Percentiles rank a stretch among this genome's conserved stretches.
phyloP scores from a whole-genome alignment of 192 early-diverging fungal species.

The Paraglomus brasilianum region DNA sequence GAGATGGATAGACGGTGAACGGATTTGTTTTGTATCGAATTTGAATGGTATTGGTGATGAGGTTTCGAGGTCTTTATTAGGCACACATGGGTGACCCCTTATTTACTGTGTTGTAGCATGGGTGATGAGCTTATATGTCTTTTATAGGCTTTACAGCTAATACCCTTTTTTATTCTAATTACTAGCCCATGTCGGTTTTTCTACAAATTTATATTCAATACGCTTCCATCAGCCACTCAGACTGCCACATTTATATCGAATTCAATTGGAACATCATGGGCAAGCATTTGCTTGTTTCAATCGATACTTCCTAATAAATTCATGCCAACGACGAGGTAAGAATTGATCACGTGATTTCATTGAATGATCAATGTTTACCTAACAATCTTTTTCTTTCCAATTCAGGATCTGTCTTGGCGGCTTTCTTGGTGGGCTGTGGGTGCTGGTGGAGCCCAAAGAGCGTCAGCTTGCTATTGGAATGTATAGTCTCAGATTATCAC shows the following conservation, averaged over 20 bases:
- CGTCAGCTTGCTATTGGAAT: slow-evolving; percentile 34
- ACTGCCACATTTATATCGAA: slow-evolving; percentile 24
- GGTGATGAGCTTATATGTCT: too few relatives aligned
- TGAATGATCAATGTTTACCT: slow-evolving; percentile 9
- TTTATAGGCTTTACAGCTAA: background rate
- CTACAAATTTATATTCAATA: background rate
- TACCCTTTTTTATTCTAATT: background rate
- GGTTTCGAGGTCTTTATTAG: too few relatives aligned
- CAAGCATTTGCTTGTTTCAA: slow-evolving; percentile 23
- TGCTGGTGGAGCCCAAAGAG: slow-evolving; percentile 28
- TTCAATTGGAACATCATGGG: slow-evolving; percentile 27
- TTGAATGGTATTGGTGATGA: too few relatives aligned
- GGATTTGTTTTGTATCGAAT: too few relatives aligned
- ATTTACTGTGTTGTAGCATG: too few relatives aligned
- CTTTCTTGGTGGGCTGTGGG: slow-evolving; percentile 38
- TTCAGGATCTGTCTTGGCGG: slow-evolving; percentile 35
- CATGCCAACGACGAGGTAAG: slow-evolving; percentile 19
- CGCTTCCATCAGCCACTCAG: slow-evolving; percentile 4
- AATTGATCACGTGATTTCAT: slow-evolving; percentile 10
- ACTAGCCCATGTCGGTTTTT: too few relatives aligned
- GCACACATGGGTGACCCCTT: too few relatives aligned
- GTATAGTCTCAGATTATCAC: slow-evolving; percentile 34
- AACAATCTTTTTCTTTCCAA: background rate
- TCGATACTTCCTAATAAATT: slow-evolving; percentile 25
- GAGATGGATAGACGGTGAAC: too few relatives aligned